A percentile compares a stretch with the other conserved stretches of the same genome.
phyloP scores from a whole-genome alignment of 2,329 filamentous ascomycete species.

The Metarhizium brunneum region DNA sequence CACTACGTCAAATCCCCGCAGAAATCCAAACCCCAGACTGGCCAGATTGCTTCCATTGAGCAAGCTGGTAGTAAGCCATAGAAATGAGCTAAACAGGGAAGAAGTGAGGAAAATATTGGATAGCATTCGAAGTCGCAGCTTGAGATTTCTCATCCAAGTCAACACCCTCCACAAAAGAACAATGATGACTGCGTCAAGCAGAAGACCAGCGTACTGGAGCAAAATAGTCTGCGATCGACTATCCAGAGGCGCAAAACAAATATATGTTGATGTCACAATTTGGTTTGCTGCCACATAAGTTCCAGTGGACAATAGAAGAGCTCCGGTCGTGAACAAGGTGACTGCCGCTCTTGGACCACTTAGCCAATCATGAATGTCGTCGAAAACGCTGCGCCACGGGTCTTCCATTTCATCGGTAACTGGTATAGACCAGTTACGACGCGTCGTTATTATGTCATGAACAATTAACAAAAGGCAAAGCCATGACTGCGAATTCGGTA shows the following conservation, averaged over 20 bases:
- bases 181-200: slow-evolving; percentile 36
- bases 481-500: slow-evolving; percentile 29
- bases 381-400: slow-evolving; percentile 36
- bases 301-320: slow-evolving; percentile 31
- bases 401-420: slow-evolving; percentile 31
- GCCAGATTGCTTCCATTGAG: slow-evolving; percentile 14
- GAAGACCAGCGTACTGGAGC: slow-evolving; percentile 34
- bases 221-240: slow-evolving; percentile 24
- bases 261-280: slow-evolving; percentile 37
- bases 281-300: slow-evolving; percentile 30
- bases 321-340: slow-evolving; percentile 25
- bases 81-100: slow-evolving; percentile 26
- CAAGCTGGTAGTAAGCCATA: slow-evolving; percentile 26
- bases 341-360: slow-evolving; percentile 28
- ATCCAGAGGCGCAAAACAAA: slow-evolving; percentile 38
- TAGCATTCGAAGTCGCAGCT: slow-evolving; percentile 34
- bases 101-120: slow-evolving; percentile 32
- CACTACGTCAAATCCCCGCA: slow-evolving; percentile 40
- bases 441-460: slow-evolving; percentile 33
- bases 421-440: slow-evolving; percentile 20
- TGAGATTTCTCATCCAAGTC: slow-evolving; percentile 40
- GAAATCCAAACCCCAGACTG: slow-evolving; percentile 27
- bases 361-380: slow-evolving; percentile 40
- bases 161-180: slow-evolving; percentile 42
- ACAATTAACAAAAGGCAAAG: slow-evolving; percentile 34